A percentile compares a stretch with the other conserved stretches of the same genome.
These are phyloP conservation scores for Musa troglodytarum DNA, from an alignment of 176 grass and related monocot genomes.

Conservation along the genomic window DNA sequence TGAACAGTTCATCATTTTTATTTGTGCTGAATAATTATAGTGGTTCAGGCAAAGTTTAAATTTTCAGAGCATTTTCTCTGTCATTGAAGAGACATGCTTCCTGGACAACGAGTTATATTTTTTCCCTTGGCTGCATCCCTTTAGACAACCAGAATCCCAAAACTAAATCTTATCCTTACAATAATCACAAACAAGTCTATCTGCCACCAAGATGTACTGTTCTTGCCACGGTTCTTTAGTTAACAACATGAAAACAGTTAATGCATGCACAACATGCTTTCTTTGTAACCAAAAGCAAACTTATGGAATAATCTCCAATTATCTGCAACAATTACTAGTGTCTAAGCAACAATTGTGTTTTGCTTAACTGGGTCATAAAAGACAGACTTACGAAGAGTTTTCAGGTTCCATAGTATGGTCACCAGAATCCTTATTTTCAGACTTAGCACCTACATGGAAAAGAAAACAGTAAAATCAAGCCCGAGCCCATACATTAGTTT, in stretches of 20 bases:
- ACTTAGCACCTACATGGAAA: conserved; percentile 30
- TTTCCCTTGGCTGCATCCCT: too few relatives aligned
- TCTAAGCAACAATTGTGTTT: neutral
- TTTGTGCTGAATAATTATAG: too few relatives aligned
- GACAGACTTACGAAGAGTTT: conserved; percentile 42
- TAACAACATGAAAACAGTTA: neutral
- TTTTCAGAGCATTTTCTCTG: too few relatives aligned
- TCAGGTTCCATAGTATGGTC: conserved; percentile 37
- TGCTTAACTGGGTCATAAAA: neutral
- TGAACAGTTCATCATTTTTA: too few relatives aligned
- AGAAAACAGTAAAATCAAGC: neutral
- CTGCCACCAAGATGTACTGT: too few relatives aligned
- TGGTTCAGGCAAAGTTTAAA: too few relatives aligned
- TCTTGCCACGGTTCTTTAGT: neutral
- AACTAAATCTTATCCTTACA: too few relatives aligned
- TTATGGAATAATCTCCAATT: neutral
- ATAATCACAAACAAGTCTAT: too few relatives aligned
- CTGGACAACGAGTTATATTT: too few relatives aligned
- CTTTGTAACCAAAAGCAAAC: neutral
- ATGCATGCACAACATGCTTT: neutral
- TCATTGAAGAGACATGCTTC: too few relatives aligned
- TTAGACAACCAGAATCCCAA: too few relatives aligned
- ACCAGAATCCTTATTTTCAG: conserved; percentile 39
- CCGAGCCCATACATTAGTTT: too few relatives aligned
- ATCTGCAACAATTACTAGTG: neutral